These are phyloP conservation scores for Corinectria fuckeliana DNA, from an alignment of 2,329 filamentous ascomycete genomes.

Conservation along the genomic window DNA sequence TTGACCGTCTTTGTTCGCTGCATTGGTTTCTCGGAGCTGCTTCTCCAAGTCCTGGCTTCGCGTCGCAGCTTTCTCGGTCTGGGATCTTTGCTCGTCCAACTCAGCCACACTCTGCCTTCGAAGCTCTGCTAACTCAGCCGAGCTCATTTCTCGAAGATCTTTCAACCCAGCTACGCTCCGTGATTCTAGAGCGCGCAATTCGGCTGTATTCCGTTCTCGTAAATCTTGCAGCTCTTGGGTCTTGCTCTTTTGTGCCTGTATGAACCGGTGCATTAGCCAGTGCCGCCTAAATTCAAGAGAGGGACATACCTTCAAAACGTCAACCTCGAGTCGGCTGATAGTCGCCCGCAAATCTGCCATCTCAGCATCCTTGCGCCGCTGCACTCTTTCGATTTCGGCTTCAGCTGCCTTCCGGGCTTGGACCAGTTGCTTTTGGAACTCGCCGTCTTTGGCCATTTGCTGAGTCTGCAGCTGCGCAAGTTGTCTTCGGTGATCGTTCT, in stretches of 20 bases:
- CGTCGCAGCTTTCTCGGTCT: conserved; percentile 36
- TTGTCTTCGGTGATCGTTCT: conserved; percentile 42
- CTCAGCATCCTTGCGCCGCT: conserved; percentile 63
- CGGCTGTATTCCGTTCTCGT: conserved; percentile 16
- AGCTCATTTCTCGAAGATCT: conserved; percentile 18
- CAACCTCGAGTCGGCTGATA: conserved; percentile 66
- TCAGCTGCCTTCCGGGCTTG: conserved; percentile 56
- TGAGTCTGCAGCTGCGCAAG: conserved; percentile 40
- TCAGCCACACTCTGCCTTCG: conserved; percentile 29
- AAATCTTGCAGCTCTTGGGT: conserved; percentile 62
- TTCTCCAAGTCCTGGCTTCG: conserved; percentile 36
- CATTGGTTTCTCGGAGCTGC: conserved; percentile 32
- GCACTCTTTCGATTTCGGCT: conserved; percentile 56
- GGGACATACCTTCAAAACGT: conserved; percentile 61
- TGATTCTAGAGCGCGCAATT: conserved; percentile 31
- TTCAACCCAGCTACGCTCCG: neutral
- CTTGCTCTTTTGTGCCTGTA: conserved; percentile 65
- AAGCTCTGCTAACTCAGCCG: conserved; percentile 28
- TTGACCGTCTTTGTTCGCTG: conserved; percentile 29
- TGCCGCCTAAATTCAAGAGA: neutral
- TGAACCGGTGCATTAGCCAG: conserved; percentile 1
- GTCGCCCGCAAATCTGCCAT: conserved; percentile 67
- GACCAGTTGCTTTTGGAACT: conserved; percentile 52
- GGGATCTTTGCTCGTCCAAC: conserved; percentile 28
- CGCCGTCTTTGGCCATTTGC: conserved; percentile 37